Conservation (phyloP, 208 protist genomes). For the Leishmania tropica region DNA sequence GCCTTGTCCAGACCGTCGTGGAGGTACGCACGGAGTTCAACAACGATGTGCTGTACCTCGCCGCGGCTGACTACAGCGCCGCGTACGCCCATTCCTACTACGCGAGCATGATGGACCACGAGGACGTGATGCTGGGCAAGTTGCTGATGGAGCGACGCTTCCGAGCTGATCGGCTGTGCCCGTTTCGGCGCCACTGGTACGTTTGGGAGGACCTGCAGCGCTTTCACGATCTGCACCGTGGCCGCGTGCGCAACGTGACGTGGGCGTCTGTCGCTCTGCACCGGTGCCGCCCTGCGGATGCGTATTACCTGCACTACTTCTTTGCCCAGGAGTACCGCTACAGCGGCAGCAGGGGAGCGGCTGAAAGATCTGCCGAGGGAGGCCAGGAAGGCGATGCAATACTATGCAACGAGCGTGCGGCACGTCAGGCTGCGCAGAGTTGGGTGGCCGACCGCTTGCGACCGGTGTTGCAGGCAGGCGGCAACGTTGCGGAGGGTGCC, state of each 20-base stretch:
- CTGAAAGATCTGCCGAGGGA: not conserved
- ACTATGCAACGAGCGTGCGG: not conserved
- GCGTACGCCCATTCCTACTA: slow-evolving; percentile 10
- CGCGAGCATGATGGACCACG: slow-evolving; percentile 20
- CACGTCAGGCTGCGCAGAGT: not conserved
- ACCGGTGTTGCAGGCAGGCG: not conserved
- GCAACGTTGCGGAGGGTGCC: not conserved
- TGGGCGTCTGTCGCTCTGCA: slow-evolving; percentile 17
- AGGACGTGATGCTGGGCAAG: slow-evolving; percentile 25
- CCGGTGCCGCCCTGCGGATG: slow-evolving; percentile 14
- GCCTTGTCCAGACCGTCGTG: slow-evolving; percentile 11
- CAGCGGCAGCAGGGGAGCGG: not conserved
- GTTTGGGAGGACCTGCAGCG: slow-evolving; percentile 16
- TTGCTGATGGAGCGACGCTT: slow-evolving; percentile 6
- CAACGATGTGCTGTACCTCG: slow-evolving; percentile 17
- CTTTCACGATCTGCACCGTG: slow-evolving; percentile 19
- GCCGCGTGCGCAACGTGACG: slow-evolving; percentile 19
- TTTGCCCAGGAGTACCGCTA: slow-evolving; percentile 4
- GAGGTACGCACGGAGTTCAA: slow-evolving; percentile 6
- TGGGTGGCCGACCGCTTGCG: not conserved
- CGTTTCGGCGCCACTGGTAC: not conserved
- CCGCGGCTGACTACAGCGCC: not conserved
- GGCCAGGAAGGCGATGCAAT: not conserved
- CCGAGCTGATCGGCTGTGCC: not conserved
- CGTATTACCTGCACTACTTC: slow-evolving; percentile 13